A percentile compares a stretch with the other conserved stretches of the same genome.
phyloP scores from a whole-genome alignment of 805 yeast genomes.

The Cyberlindnera misumaiensis region DNA sequence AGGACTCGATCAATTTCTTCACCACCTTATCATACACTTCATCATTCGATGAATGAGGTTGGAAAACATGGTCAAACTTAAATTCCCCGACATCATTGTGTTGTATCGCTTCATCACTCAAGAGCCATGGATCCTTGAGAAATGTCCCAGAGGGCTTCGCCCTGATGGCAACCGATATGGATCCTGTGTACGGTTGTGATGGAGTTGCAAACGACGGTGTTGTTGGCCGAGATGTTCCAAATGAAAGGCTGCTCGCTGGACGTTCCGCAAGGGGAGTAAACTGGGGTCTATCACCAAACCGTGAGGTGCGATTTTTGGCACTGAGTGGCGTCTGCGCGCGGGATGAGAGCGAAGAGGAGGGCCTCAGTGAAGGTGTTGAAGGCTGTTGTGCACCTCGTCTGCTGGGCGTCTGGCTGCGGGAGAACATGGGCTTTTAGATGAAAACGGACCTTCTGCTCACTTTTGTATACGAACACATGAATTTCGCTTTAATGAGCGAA shows the following conservation, averaged over 20 bases:
- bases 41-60: constrained; percentile 43
- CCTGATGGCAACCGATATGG: constrained; percentile 70
- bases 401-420: constrained; percentile 20
- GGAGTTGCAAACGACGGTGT: constrained; percentile 16
- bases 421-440: not conserved
- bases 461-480: no score
- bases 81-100: constrained; percentile 58
- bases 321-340: constrained; percentile 20
- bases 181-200: constrained; percentile 47
- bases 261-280: constrained; percentile 21
- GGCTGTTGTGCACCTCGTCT: constrained; percentile 8
- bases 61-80: constrained; percentile 73
- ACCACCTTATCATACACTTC: constrained; percentile 57
- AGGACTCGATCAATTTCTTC: constrained; percentile 44
- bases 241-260: constrained; percentile 11
- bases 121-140: constrained; percentile 26
- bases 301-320: constrained; percentile 11
- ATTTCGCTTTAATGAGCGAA: not conserved
- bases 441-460: no score
- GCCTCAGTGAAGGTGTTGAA: constrained; percentile 19
- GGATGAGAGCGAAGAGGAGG: constrained; percentile 16
- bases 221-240: constrained; percentile 17
- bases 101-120: constrained; percentile 35
- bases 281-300: constrained; percentile 15
- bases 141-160: constrained; percentile 52